Evolutionary conservation across 2,329 filamentous ascomycete species (phyloP).

Genomic region (Fusarium stilboides): DNA sequence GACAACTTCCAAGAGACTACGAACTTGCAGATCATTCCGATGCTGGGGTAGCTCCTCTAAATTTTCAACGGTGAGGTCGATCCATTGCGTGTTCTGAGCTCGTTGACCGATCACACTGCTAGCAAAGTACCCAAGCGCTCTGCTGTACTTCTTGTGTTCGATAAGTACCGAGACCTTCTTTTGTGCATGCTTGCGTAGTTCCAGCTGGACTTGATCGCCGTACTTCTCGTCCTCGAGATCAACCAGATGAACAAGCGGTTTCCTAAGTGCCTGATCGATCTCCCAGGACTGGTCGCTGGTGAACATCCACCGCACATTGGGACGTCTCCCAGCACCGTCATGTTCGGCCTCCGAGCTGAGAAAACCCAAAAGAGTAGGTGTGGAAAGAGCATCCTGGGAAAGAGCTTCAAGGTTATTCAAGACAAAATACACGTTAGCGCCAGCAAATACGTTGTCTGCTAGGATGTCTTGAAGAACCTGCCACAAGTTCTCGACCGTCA

Average conservation of each 20-base stretch:
- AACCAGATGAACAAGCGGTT: conserved; percentile 22
- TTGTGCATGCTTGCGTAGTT: conserved; percentile 51
- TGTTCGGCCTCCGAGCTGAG: conserved; percentile 24
- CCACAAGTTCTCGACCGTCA: conserved; percentile 52
- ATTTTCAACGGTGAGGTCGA: conserved; percentile 60
- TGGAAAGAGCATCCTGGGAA: conserved; percentile 50
- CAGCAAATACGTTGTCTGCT: conserved; percentile 48
- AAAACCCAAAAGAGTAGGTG: conserved; percentile 14
- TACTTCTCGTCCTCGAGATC: conserved; percentile 44
- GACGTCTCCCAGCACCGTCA: conserved; percentile 9
- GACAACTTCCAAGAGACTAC: conserved; percentile 57
- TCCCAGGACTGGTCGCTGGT: conserved; percentile 53
- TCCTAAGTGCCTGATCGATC: conserved; percentile 20
- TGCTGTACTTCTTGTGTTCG: conserved; percentile 58
- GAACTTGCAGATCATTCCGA: conserved; percentile 57
- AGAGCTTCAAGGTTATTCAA: conserved; percentile 60
- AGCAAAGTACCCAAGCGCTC: conserved; percentile 59
- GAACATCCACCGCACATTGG: conserved; percentile 56
- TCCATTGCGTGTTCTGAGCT: conserved; percentile 62
- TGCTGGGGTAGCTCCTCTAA: conserved; percentile 57
- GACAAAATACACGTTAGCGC: conserved; percentile 56
- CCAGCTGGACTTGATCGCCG: conserved; percentile 35
- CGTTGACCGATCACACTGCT: conserved; percentile 60
- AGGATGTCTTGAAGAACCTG: conserved; percentile 61
- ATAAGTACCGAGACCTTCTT: conserved; percentile 55